Evolutionary conservation across 768 basidiomycete species (phyloP), one percentile per base, ranked within the genome.

Genomic region (Suillus decipiens): DNA sequence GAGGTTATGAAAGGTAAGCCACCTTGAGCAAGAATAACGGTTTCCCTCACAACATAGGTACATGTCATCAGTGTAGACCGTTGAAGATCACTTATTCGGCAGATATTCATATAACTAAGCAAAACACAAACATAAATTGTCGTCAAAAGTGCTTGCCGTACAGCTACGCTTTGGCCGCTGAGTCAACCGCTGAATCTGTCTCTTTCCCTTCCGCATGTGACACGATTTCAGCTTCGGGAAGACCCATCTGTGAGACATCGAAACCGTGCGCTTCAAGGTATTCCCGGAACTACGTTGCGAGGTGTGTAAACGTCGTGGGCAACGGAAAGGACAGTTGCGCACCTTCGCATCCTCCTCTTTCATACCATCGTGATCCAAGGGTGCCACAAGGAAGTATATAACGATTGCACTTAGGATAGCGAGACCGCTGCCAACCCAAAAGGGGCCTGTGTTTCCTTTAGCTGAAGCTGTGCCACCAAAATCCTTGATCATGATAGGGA

Each of bases 361-460:
- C 92, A 95, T 93, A 39, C 90, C 90, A 64, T 95, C 92, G 37
- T 86, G 84, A 17, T 79, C 77, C 60, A 95, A 81, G 43, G 93
- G 92, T 51, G 79, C 81, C 69, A 97, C 84, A 76, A 92, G 87
- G 75, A 92, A 73, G 67, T 87, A 81, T 0, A 89, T 87, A 66
- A 93, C 77, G 10, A 87, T 24, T 3, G 95, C 95, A 64, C 90
- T 92, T 58, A 94, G 66, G 53, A 96, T 66, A 4, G 93, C 93
- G 55, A 97, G 82, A 80, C 88, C 89, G 67, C 90, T 91, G n/a
- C 82, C 93, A 65, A 94, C 73, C 90, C 89, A 93, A 84, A 94
- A 94, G 15, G 92, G 92, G 22, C 93, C 92, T 0, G 93, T 94
- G 71, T 90, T 88, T 57, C 88, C 90, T 64, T 78, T 81, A 42